These are phyloP conservation scores for Aspergillus hancockii DNA, from an alignment of 495 filamentous ascomycete genomes.

Conservation along the genomic window DNA sequence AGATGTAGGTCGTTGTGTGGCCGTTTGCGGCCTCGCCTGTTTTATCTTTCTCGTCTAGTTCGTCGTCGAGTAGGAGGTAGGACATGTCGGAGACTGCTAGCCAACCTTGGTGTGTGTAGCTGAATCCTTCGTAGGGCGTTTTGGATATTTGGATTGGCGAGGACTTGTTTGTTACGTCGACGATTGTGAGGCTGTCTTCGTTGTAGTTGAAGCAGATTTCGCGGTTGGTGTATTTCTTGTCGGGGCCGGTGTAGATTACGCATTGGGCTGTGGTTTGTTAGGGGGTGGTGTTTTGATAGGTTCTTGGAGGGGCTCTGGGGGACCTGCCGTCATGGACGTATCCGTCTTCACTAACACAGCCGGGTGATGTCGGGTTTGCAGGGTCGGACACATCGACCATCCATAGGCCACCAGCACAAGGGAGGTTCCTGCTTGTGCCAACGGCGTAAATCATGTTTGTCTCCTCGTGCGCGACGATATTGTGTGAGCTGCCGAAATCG, in stretches of 20 bases:
- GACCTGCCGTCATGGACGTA: slow-evolving; percentile 22
- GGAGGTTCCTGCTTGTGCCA: slow-evolving; percentile 15
- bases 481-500: slow-evolving; percentile 24
- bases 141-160: slow-evolving; percentile 21
- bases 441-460: slow-evolving; percentile 24
- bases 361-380: slow-evolving; percentile 17
- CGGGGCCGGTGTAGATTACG: slow-evolving; percentile 22
- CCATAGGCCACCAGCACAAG: slow-evolving; percentile 21
- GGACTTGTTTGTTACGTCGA: slow-evolving; percentile 22
- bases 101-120: slow-evolving; percentile 26
- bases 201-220: slow-evolving; percentile 29
- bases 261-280: slow-evolving; percentile 17
- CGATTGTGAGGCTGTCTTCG: slow-evolving; percentile 23
- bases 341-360: slow-evolving; percentile 20
- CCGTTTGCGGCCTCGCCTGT: slow-evolving; percentile 22
- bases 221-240: slow-evolving; percentile 16
- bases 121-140: slow-evolving; percentile 21
- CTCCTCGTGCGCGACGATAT: slow-evolving; percentile 22
- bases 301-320: background rate
- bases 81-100: slow-evolving; percentile 14
- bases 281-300: background rate
- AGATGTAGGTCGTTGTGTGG: slow-evolving; percentile 25
- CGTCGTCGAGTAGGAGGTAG: slow-evolving; percentile 24
- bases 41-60: slow-evolving; percentile 23
- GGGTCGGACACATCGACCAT: slow-evolving; percentile 25